Evolutionary conservation across 371 early-diverging fungal species (phyloP).

Genomic region (Apophysomyces ossiformis): DNA sequence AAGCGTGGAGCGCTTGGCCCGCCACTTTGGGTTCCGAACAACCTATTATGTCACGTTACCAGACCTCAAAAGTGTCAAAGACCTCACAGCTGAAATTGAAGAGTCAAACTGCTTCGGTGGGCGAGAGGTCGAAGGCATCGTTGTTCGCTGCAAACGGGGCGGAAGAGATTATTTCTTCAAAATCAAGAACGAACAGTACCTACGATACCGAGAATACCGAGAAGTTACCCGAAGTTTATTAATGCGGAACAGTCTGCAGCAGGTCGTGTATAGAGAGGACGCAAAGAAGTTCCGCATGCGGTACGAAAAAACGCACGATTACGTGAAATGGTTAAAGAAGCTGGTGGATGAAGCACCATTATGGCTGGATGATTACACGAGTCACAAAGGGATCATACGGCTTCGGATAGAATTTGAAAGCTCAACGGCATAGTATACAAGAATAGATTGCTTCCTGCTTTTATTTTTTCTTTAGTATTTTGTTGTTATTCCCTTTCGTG

Average conservation of each 20-base stretch:
- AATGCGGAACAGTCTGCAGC: too few species aligned
- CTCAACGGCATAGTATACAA: conserved; percentile 38
- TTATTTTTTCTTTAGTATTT: neutral
- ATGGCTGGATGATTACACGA: conserved; percentile 67
- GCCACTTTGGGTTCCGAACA: conserved; percentile 74
- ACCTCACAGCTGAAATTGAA: conserved; percentile 70
- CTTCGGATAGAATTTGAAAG: conserved; percentile 54
- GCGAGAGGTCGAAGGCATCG: conserved; percentile 87
- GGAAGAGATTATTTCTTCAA: conserved; percentile 79
- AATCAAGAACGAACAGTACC: conserved; percentile 91
- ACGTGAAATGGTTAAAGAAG: conserved; percentile 76
- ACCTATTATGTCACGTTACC: conserved; percentile 54
- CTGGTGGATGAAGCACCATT: conserved; percentile 67
- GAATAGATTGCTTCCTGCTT: neutral
- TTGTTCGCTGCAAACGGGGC: conserved; percentile 73
- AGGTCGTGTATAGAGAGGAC: neutral
- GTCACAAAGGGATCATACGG: conserved; percentile 81
- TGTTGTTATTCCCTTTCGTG: neutral
- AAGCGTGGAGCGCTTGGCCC: conserved; percentile 66
- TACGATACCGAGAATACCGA: conserved; percentile 94
- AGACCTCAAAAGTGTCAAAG: conserved; percentile 58
- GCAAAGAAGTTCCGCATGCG: conserved; percentile 16
- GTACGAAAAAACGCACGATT: conserved; percentile 66
- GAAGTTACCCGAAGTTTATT: conserved; percentile 76
- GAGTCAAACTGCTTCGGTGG: conserved; percentile 63